phyloP scores from a whole-genome alignment of 345 rosid species.

The Kernera saxatilis region DNA sequence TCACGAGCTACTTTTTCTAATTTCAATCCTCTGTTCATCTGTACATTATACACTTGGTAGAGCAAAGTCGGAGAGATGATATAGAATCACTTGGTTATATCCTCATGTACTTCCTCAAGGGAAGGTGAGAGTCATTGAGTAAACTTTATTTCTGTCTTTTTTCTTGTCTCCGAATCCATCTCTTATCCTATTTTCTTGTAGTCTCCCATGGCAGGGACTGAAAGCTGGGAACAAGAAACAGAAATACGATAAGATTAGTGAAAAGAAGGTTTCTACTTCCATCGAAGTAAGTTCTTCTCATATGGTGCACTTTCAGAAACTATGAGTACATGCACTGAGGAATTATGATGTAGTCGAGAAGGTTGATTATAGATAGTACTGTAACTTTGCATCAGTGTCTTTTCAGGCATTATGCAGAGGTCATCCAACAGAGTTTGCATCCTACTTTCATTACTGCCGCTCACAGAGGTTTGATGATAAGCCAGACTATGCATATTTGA shows the following conservation, averaged over 20 bases:
- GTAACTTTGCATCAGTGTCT: conserved; percentile 24
- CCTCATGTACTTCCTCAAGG: conserved; percentile 88
- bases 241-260: conserved; percentile 93
- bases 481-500: conserved; percentile 92
- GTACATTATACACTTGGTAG: conserved; percentile 29
- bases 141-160: background rate
- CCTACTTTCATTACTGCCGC: conserved; percentile 93
- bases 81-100: conserved; percentile 97
- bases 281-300: conserved; percentile 38
- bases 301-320: background rate
- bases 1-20: background rate
- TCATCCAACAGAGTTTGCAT: conserved; percentile 94
- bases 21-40: background rate
- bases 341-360: background rate
- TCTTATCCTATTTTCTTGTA: conserved; percentile 20
- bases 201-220: conserved; percentile 99
- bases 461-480: conserved; percentile 90
- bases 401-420: conserved; percentile 83
- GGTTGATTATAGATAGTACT: background rate
- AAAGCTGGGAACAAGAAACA: conserved; percentile 98
- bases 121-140: conserved; percentile 57
- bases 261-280: conserved; percentile 91
- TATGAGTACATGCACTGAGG: background rate
- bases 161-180: background rate
- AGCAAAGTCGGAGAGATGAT: conserved; percentile 99